Evolutionary conservation across 768 basidiomycete species (phyloP).

Genomic region (Tricholoma hemisulphureum): DNA sequence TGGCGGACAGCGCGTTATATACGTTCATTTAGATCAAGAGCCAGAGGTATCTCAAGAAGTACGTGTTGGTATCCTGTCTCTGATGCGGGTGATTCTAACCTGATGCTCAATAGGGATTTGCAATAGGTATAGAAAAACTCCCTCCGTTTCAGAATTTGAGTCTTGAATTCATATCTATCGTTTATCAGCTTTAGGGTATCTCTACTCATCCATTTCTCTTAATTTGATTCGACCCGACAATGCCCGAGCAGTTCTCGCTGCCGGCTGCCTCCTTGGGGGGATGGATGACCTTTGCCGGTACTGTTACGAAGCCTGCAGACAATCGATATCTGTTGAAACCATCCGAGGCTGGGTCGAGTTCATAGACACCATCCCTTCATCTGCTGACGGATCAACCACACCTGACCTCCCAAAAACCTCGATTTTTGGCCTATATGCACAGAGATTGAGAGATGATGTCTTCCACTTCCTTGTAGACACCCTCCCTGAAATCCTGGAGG

Average conservation of each 20-base stretch:
- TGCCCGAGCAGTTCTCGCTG: conserved; percentile 81
- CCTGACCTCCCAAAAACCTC: conserved; percentile 51
- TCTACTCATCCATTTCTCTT: conserved; percentile 73
- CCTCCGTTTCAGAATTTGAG: conserved; percentile 4
- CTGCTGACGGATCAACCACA: conserved; percentile 50
- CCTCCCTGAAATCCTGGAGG: conserved; percentile 65
- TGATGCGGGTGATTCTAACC: conserved; percentile 11
- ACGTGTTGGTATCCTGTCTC: conserved; percentile 26
- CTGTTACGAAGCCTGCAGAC: conserved; percentile 75
- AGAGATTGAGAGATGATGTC: conserved; percentile 70
- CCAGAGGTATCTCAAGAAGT: conserved; percentile 86
- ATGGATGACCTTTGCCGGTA: conserved; percentile 83
- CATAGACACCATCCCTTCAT: conserved; percentile 53
- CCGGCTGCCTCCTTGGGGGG: conserved; percentile 80
- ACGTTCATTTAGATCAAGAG: conserved; percentile 73
- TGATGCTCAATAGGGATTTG: conserved; percentile 56
- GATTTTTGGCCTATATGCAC: conserved; percentile 77
- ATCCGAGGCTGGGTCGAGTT: conserved; percentile 79
- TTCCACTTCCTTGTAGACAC: conserved; percentile 75
- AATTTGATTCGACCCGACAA: conserved; percentile 71
- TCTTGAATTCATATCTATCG: conserved; percentile 13
- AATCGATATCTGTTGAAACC: conserved; percentile 72
- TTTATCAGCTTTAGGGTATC: conserved; percentile 68
- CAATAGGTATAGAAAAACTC: conserved; percentile 55
- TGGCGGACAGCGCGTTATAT: conserved; percentile 64